Evolutionary conservation across 2,329 filamentous ascomycete species (phyloP), one percentile per base, ranked within the genome.

Genomic region (Diaporthe citri): DNA sequence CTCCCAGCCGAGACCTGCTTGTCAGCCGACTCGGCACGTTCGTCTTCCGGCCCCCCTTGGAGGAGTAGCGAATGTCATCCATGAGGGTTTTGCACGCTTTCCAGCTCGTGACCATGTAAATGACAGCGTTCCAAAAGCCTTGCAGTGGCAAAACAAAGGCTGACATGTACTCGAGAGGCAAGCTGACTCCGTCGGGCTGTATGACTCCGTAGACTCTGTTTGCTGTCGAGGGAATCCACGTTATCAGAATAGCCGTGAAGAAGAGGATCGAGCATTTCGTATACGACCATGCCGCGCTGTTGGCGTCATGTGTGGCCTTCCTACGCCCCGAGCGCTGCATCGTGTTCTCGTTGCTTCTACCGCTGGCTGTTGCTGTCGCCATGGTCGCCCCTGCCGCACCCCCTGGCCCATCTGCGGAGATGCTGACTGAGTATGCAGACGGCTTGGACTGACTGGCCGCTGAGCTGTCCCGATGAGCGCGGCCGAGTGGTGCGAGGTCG

Each of bases 71-170:
- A n/a, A 87, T 74, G 62, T 87, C 85, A 13, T 79, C 78, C 71
- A 82, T 83, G 39, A 91, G 82, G 43, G 84, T 83, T 80, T 88
- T 88, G 80, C 91, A 92, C 0, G 92, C 92, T 67, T 89, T 83
- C 87, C 91, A 90, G 8, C 93, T 94, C 1, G 93, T 95, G 15
- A 90, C 88, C 22, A 91, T 84, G 83, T 97, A 97, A 78, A 97
- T 95, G 74, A 94, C 82, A 25, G 92, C 90, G 81, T 97, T 97
- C 94, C 94, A 97, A 79, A 96, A 94, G 0, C 95, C 95, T 81
- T 97, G 95, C 0, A 95, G 87, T 0, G 95, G 94, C 12, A 97
- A 87, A 1, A 97, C 94, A 55, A 95, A 88, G 0, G 93, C 91
- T 31, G 93, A 92, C 77, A 92, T 89, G 77, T 93, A 91, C 79